Conservation (phyloP, 2,329 filamentous ascomycete species). For the Nothophaeocryptopus gaeumannii region DNA sequence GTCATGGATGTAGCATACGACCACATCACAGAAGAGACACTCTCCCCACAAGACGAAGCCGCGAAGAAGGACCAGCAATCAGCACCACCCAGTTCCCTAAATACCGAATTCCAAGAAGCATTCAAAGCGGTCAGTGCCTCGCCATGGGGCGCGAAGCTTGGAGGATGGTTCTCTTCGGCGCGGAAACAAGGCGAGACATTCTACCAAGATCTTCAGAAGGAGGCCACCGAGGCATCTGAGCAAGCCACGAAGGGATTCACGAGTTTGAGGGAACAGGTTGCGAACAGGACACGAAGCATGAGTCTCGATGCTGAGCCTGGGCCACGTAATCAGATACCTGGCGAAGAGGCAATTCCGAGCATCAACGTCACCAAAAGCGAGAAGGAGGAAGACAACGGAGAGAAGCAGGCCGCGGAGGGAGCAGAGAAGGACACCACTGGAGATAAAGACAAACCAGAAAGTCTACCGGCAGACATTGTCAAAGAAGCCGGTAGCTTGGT, state of each 20-base stretch:
- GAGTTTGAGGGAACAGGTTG: constrained; percentile 53
- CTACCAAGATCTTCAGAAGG: constrained; percentile 77
- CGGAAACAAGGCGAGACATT: constrained; percentile 88
- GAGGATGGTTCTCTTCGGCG: constrained; percentile 86
- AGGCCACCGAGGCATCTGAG: constrained; percentile 65
- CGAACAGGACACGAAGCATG: constrained; percentile 29
- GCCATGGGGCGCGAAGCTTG: constrained; percentile 84
- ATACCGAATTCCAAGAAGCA: constrained; percentile 87
- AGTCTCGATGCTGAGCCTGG: constrained; percentile 24
- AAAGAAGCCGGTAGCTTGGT: constrained; percentile 65
- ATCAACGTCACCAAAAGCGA: not conserved
- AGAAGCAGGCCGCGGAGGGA: constrained; percentile 5
- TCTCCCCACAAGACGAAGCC: constrained; percentile 52
- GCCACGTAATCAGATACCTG: constrained; percentile 22
- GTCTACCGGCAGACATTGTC: constrained; percentile 49
- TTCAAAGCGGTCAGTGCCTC: constrained; percentile 91
- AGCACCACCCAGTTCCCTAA: constrained; percentile 49
- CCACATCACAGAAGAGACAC: constrained; percentile 82
- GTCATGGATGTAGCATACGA: constrained; percentile 96
- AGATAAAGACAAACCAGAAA: constrained; percentile 39
- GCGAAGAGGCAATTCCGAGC: constrained; percentile 31
- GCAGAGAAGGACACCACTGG: constrained; percentile 11
- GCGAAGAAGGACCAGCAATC: constrained; percentile 26
- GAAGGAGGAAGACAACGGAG: constrained; percentile 5
- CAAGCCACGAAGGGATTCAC: constrained; percentile 80